Conservation (phyloP, 2,329 filamentous ascomycete species). For the Lizonia empirigonia region DNA sequence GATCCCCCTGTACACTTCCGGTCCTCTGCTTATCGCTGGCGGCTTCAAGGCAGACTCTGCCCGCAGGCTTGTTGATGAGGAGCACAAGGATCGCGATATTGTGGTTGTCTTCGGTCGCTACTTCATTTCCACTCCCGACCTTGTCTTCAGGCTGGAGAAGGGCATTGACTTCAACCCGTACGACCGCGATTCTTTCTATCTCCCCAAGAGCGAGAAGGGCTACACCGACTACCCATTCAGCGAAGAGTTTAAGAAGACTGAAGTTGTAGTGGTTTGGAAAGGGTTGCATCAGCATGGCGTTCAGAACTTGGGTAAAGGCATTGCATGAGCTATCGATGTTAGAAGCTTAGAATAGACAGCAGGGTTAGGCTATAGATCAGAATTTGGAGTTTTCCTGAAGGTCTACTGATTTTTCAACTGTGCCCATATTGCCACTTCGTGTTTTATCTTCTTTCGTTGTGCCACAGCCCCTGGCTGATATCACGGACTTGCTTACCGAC, state of each 20-base stretch:
- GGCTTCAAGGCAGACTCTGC: conserved; percentile 51
- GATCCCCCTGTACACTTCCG: conserved; percentile 29
- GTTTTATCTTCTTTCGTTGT: too few relatives aligned
- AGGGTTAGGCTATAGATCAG: not conserved
- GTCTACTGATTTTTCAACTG: too few relatives aligned
- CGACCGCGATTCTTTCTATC: conserved; percentile 55
- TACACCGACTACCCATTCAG: conserved; percentile 50
- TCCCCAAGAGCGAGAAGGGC: conserved; percentile 40
- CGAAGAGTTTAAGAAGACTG: conserved; percentile 19
- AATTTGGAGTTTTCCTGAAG: too few relatives aligned
- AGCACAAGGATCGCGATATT: conserved; percentile 53
- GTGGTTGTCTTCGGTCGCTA: conserved; percentile 56
- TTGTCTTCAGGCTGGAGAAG: conserved; percentile 53
- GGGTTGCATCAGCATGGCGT: conserved; percentile 11
- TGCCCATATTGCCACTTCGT: too few relatives aligned
- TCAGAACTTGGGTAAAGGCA: not conserved
- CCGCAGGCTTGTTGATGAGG: conserved; percentile 44
- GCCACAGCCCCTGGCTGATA: too few relatives aligned
- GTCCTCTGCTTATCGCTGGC: conserved; percentile 50
- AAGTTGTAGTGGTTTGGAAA: not conserved
- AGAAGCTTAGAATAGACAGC: not conserved
- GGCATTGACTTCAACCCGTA: conserved; percentile 54
- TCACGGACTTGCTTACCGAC: too few relatives aligned
- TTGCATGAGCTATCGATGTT: not conserved
- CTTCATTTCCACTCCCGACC: conserved; percentile 58